Evolutionary conservation across 257 asterid genomes (phyloP).

Genomic region (Salvia splendens): DNA sequence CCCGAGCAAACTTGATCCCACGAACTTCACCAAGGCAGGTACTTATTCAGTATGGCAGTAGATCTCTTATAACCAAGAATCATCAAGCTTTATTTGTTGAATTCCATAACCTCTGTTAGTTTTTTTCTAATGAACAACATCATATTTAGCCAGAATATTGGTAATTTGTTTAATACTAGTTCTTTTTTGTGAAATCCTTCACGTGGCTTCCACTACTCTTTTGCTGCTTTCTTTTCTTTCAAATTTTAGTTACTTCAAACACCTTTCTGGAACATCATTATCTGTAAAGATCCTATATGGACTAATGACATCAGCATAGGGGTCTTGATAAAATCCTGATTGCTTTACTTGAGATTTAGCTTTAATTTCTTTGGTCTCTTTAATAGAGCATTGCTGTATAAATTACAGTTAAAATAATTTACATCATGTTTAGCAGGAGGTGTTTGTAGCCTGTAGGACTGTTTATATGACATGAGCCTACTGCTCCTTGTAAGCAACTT

Average conservation of each 20-base stretch:
- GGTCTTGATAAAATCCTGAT: constrained; percentile 12
- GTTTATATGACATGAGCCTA: not conserved
- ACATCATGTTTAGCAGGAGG: constrained; percentile 14
- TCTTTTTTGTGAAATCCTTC: constrained; percentile 5
- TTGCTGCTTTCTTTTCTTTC: not conserved
- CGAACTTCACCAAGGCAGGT: constrained; percentile 99
- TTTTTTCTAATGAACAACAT: constrained; percentile 13
- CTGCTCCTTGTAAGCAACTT: constrained; percentile 3
- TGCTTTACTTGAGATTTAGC: constrained; percentile 9
- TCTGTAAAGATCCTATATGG: constrained; percentile 2
- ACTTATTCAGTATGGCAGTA: constrained; percentile 46
- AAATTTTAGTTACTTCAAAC: constrained; percentile 9
- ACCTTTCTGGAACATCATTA: not conserved
- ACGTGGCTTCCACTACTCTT: constrained; percentile 7
- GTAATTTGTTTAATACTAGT: constrained; percentile 3
- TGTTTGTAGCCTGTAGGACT: constrained; percentile 12
- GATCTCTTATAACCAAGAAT: constrained; percentile 28
- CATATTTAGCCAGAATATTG: constrained; percentile 2
- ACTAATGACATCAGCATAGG: constrained; percentile 9
- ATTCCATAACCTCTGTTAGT: constrained; percentile 15
- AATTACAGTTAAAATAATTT: constrained; percentile 2
- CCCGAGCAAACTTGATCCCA: constrained; percentile 53
- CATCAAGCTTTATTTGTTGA: constrained; percentile 7
- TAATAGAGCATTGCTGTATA: constrained; percentile 8
- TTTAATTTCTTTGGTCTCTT: constrained; percentile 10